Base-by-base conservation (phyloP, 164 flowering plant species). In the Buxus sempervirens region DNA sequence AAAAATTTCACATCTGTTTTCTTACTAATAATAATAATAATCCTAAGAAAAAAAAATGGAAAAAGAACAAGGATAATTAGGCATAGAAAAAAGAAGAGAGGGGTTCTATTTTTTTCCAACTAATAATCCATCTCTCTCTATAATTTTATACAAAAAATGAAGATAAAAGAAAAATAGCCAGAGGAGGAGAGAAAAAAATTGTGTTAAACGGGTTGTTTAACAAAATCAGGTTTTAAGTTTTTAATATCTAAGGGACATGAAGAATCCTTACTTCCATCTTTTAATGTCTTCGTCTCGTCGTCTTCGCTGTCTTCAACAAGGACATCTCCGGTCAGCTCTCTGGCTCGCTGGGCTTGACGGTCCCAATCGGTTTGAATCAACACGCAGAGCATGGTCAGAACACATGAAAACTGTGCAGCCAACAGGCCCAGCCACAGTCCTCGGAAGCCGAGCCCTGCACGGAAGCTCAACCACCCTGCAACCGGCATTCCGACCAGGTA, bases 401-500 rank as follows among this genome's bases (percentile, higher is more conserved):
- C 82, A 58, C 95, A 89, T 2, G 85, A 76, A 3, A 38, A 78
- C 57, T 89, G 92, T 2, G 95, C 95, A 0, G 92, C 91, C 58
- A 83, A 55, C 9, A 89, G 77, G 0, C 95, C 95, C 3, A 89
- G 60, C 95, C 95, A 89, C 16, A 89, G 73, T 3, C 95, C 95
- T 60, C 66, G 60, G 59, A 87, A 89, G 32, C 81, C 95, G 27
- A 69, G 79, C 42, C 85, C 86, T 1, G 32, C 61, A 18, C 21
- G 83, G 66, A 88, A 87, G 0, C 81, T 67, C 65, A 89, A 41
- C 73, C 72, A 69, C 25, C 84, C 77, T 0, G 88, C 90, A 32
- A 87, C 90, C n/a, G 96, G 96, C 89, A 82, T 88, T 32, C 96
- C 96, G 42, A 90, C 89, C 12, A 84, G 48, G 53, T 90, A 90